Percentiles rank a stretch among this genome's conserved stretches.
These are phyloP conservation scores for Eudorina sp. DNA, from an alignment of 139 green algal genomes.

Conservation along the genomic window DNA sequence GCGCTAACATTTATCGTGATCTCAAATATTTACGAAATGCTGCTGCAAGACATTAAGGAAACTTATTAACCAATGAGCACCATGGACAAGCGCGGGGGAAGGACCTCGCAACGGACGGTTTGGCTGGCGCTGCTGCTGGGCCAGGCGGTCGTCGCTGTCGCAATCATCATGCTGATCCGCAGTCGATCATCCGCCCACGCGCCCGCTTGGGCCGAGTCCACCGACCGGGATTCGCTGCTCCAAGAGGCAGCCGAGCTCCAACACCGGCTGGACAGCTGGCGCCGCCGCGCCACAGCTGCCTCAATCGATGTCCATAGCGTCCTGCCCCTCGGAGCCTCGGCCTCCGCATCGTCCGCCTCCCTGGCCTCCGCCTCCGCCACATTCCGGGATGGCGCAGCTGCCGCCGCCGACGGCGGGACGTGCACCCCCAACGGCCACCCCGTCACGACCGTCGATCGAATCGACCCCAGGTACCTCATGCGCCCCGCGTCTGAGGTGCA, in stretches of 20 bases:
- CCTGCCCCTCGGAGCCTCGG: too few relatives aligned
- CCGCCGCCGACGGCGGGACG: not conserved
- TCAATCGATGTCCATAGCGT: too few relatives aligned
- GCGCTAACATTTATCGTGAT: too few relatives aligned
- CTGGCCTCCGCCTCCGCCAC: too few relatives aligned
- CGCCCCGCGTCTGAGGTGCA: conserved; percentile 26
- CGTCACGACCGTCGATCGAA: conserved; percentile 9
- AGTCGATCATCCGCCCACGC: not conserved
- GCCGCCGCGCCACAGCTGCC: conserved; percentile 1
- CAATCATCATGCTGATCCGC: conserved; percentile 17
- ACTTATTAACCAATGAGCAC: too few relatives aligned
- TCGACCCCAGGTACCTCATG: conserved; percentile 28
- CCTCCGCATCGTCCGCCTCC: too few relatives aligned
- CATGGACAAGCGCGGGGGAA: conserved; percentile 1
- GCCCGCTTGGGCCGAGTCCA: not conserved
- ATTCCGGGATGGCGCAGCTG: not conserved
- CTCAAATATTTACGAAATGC: not conserved
- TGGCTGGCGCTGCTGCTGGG: conserved; percentile 11
- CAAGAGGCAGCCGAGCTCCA: not conserved
- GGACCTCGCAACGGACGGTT: not conserved
- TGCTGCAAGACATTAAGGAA: too few relatives aligned
- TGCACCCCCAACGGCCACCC: conserved; percentile 45
- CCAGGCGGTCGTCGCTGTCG: conserved; percentile 16
- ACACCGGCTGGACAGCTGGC: conserved; percentile 1
- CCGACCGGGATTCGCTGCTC: conserved; percentile 2